Percentiles rank a stretch among this genome's conserved stretches.
These are phyloP conservation scores for Orychophragmus violaceus DNA, from an alignment of 345 rosid species.

Conservation along the genomic window DNA sequence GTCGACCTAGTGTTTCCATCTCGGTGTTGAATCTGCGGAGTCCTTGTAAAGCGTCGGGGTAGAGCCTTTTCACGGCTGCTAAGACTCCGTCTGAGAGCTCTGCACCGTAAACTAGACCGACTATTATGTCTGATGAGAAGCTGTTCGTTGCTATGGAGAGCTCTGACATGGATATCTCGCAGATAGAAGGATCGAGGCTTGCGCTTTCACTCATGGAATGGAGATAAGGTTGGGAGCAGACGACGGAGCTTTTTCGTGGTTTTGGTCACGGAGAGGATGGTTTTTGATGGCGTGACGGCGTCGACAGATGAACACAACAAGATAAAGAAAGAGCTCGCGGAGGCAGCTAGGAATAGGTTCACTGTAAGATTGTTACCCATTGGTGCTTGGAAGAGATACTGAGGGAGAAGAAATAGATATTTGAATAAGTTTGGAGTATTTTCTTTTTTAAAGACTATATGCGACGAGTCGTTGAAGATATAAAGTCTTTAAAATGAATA, in stretches of 20 bases:
- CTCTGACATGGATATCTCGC: conserved; percentile 59
- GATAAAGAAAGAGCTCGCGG: conserved; percentile 26
- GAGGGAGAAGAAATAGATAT: too few relatives aligned
- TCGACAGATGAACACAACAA: conserved; percentile 28
- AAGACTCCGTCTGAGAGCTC: conserved; percentile 43
- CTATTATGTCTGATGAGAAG: conserved; percentile 60
- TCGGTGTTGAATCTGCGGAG: conserved; percentile 81
- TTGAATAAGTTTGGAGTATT: too few relatives aligned
- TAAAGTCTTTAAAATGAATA: too few relatives aligned
- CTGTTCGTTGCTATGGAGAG: conserved; percentile 51
- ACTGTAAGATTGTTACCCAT: too few relatives aligned
- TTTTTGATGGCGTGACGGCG: background rate
- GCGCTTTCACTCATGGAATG: conserved; percentile 22
- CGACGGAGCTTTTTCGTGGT: background rate
- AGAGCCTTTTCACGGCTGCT: conserved; percentile 80
- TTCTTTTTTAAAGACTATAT: too few relatives aligned
- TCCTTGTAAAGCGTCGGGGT: conserved; percentile 78
- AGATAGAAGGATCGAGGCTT: conserved; percentile 53
- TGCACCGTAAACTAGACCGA: conserved; percentile 77
- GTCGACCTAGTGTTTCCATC: conserved; percentile 71
- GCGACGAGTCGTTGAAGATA: too few relatives aligned
- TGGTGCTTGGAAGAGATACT: too few relatives aligned
- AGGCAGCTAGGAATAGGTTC: conserved; percentile 35
- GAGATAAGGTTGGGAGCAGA: background rate
- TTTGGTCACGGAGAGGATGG: conserved; percentile 18